phyloP scores from a whole-genome alignment of 2,329 filamentous ascomycete species.

The Xylariomycetidae sp. region DNA sequence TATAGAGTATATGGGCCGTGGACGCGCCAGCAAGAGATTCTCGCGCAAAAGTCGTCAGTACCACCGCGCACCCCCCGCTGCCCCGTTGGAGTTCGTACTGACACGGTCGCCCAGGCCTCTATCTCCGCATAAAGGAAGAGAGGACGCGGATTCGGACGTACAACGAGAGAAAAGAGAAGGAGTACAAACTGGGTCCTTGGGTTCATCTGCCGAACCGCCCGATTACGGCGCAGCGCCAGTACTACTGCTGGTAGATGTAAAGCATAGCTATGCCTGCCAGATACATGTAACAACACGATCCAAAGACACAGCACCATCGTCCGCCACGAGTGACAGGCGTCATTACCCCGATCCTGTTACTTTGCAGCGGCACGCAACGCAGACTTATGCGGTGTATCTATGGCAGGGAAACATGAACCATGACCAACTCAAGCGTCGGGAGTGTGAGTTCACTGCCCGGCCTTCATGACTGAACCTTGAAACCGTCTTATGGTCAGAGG shows the following conservation, averaged over 20 bases:
- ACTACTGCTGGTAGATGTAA: conserved; percentile 84
- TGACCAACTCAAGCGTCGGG: no score
- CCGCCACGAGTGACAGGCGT: no score
- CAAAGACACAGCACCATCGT: no score
- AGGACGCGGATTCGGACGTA: conserved; percentile 78
- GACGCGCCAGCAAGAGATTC: conserved; percentile 59
- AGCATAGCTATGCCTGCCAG: no score
- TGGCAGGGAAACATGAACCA: no score
- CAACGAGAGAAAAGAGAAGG: conserved; percentile 71
- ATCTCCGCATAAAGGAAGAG: conserved; percentile 86
- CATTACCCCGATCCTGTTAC: no score
- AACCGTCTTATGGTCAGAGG: no score
- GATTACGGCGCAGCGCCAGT: conserved; percentile 77
- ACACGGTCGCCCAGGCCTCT: conserved; percentile 50
- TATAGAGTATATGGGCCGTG: conserved; percentile 70
- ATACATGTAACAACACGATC: no score
- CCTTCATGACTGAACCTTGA: no score
- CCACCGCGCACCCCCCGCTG: conserved; percentile 4
- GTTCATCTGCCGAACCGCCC: conserved; percentile 80
- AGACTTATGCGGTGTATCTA: no score
- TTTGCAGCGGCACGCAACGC: no score
- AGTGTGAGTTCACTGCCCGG: no score
- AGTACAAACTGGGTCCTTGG: conserved; percentile 73
- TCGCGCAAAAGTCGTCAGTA: conserved; percentile 70
- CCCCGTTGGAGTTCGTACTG: conserved; percentile 13